Base-by-base conservation (phyloP, 2,329 filamentous ascomycete species). In the Colletotrichum abscissum region DNA sequence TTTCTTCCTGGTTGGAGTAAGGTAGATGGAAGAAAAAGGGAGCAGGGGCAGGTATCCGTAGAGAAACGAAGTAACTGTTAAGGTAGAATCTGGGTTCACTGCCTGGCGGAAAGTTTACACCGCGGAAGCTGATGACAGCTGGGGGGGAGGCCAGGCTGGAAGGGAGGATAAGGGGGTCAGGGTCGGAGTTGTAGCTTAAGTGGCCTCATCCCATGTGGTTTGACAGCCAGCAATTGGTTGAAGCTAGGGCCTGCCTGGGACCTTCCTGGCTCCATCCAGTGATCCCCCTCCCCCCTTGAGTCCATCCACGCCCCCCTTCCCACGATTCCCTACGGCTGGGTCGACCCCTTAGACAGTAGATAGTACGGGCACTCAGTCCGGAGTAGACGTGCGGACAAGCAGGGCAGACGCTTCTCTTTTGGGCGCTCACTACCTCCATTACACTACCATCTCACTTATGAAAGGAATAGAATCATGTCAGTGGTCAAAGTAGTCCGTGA, bases 111-210 rank as follows among this genome's bases (percentile, higher is more conserved):
- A 71, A 73, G 71, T 73, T 73, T 65, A 49, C 57, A 60, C 64
- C 69, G 64, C 64, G 69, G 69, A 57, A 73, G 67, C 71, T 73
- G 71, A 73, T 73, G 67, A 73, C 71, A 65, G 71, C 71, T 66
- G 67, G 70, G 66, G 67, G 55, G 54, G 54, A 70, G 67, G 67
- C 67, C 70, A 70, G 70, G 60, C 67, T 73, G 70, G 70, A 69
- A 74, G 68, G 64, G 67, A 75, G 70, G 60, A 75, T 56, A 69
- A 69, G 71, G 74, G 73, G 73, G 63, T 46, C 68, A 72, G 63
- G 67, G 56, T 72, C 67, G 68, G 78, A 81, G 78, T 79, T 82
- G 81, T 82, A 82, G 81, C 80, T 82, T 81, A 80, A 82, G 80
- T 82, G 81, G 81, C 81, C 81, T 82, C 74, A 81, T 80, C 78